Percentiles rank a stretch among this genome's conserved stretches.
Conservation (phyloP, 2,329 filamentous ascomycete genomes). For the Tympanopsis confertula region DNA sequence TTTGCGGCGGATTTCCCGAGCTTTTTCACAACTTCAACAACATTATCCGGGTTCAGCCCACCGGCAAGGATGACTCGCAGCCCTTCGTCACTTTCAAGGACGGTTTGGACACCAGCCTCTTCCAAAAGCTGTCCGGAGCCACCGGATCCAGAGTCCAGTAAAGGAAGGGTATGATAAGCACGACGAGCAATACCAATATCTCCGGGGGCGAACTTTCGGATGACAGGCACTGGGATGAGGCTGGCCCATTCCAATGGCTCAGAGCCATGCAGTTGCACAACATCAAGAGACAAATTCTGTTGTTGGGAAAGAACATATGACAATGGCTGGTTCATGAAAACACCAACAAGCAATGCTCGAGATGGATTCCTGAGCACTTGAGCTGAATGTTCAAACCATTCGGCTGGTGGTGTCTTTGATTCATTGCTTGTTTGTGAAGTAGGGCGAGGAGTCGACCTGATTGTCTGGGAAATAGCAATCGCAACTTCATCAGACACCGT, state of each 20-base stretch:
- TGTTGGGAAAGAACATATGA: constrained; percentile 72
- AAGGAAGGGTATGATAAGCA: constrained; percentile 71
- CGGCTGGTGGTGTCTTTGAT: constrained; percentile 58
- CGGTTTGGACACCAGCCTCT: constrained; percentile 52
- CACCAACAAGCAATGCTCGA: constrained; percentile 73
- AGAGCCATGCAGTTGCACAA: constrained; percentile 84
- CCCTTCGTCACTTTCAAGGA: constrained; percentile 57
- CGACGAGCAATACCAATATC: constrained; percentile 61
- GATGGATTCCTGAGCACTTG: constrained; percentile 33
- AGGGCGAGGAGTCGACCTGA: constrained; percentile 41
- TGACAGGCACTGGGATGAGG: constrained; percentile 82
- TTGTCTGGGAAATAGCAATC: constrained; percentile 64
- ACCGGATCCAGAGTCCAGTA: constrained; percentile 79
- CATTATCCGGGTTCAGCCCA: constrained; percentile 71
- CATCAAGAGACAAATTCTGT: constrained; percentile 63
- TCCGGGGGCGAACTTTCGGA: constrained; percentile 71
- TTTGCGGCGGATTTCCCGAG: constrained; percentile 54
- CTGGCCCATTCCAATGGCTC: constrained; percentile 88
- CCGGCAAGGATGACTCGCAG: constrained; percentile 74
- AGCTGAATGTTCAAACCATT: constrained; percentile 18
- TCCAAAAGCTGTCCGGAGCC: constrained; percentile 67
- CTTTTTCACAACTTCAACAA: constrained; percentile 50
- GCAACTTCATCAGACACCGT: constrained; percentile 71
- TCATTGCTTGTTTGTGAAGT: constrained; percentile 8
- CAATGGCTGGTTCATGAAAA: constrained; percentile 85